phyloP scores from a whole-genome alignment of 805 yeast genomes.

The Saccharomyces kudriavzevii region DNA sequence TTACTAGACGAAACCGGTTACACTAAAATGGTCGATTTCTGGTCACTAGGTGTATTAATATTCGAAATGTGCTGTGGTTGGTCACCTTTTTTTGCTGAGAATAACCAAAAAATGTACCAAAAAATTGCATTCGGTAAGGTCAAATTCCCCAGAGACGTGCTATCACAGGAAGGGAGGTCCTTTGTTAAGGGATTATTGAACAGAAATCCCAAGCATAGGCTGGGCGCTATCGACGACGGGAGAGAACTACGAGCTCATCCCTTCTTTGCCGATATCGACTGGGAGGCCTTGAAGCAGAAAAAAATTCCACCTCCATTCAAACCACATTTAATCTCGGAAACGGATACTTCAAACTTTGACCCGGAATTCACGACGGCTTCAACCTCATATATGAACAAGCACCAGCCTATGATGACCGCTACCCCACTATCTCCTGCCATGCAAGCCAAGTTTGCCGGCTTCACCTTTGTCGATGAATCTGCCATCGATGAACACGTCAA shows the following conservation, averaged over 20 bases:
- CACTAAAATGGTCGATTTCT: conserved; percentile 97
- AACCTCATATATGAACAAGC: conserved; percentile 65
- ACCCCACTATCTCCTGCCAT: conserved; percentile 88
- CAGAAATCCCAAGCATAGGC: conserved; percentile 90
- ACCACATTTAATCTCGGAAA: conserved; percentile 83
- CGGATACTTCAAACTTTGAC: conserved; percentile 94
- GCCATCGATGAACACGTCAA: conserved; percentile 80
- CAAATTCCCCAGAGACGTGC: conserved; percentile 90
- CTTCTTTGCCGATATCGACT: conserved; percentile 84
- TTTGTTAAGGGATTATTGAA: conserved; percentile 92
- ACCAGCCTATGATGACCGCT: conserved; percentile 41
- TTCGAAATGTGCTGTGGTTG: conserved; percentile 99
- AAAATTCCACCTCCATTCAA: conserved; percentile 93
- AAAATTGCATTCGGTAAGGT: conserved; percentile 98
- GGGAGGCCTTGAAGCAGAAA: conserved; percentile 71
- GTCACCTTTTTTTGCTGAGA: conserved; percentile 98
- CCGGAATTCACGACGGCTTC: conserved; percentile 94
- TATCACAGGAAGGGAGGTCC: conserved; percentile 86
- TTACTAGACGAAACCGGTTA: conserved; percentile 91
- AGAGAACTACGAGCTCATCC: conserved; percentile 87
- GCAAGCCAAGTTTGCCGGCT: conserved; percentile 94
- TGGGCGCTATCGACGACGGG: conserved; percentile 89
- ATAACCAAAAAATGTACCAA: conserved; percentile 97
- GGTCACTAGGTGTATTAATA: conserved; percentile 94
- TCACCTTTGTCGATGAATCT: conserved; percentile 91